phyloP scores from a whole-genome alignment of 1,284 basidiomycete genomes.

The Puccinia hordei region DNA sequence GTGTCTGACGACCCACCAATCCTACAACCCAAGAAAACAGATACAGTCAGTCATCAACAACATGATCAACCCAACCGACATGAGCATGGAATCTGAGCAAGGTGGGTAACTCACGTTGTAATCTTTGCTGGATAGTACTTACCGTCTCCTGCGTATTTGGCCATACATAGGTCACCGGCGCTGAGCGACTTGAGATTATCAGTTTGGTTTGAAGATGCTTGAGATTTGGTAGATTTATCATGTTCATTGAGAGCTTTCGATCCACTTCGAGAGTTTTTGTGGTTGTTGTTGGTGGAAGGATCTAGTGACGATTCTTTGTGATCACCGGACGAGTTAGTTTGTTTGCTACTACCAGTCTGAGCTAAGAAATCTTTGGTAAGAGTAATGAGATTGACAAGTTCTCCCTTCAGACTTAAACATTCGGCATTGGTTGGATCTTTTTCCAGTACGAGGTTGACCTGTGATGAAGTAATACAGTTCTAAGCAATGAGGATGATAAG shows the following conservation, averaged over 20 bases:
- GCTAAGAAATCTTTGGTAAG: constrained; percentile 76
- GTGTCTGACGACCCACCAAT: constrained; percentile 82
- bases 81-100: neutral
- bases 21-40: constrained; percentile 61
- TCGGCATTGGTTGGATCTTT: constrained; percentile 80
- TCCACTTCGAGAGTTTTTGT: constrained; percentile 40
- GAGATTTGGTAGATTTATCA: constrained; percentile 13
- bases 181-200: constrained; percentile 57
- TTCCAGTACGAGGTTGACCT: constrained; percentile 82
- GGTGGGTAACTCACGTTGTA: constrained; percentile 60
- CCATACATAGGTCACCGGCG: constrained; percentile 89
- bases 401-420: constrained; percentile 69
- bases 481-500: constrained; percentile 17
- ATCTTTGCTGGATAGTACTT: constrained; percentile 89
- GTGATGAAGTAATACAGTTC: constrained; percentile 64
- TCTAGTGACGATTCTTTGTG: constrained; percentile 64
- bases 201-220: constrained; percentile 53
- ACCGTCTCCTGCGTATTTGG: constrained; percentile 86
- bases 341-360: constrained; percentile 64
- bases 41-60: neutral
- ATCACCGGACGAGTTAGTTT: constrained; percentile 65
- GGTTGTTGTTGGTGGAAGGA: constrained; percentile 55
- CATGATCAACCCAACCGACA: neutral
- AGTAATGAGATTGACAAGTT: constrained; percentile 84
- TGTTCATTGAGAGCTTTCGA: constrained; percentile 39